Evolutionary conservation across 805 yeast genomes (phyloP), one percentile per base, ranked within the genome.

Genomic region (Brettanomyces anomalus): DNA sequence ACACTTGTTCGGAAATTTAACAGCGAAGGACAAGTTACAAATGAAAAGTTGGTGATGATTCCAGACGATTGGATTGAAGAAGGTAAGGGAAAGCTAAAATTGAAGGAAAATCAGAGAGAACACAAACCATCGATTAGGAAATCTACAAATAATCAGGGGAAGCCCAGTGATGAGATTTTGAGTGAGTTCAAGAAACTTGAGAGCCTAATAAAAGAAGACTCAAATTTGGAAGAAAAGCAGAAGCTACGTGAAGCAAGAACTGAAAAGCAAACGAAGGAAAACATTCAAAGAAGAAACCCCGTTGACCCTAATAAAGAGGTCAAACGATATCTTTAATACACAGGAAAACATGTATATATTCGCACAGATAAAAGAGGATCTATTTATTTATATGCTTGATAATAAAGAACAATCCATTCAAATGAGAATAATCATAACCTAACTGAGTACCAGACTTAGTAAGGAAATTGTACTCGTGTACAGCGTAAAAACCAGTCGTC

Each of bases 401-500:
- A 18, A 4, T 20, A 16, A 21, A 30, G 14, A 16, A 20, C 7
- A 14, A 24, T 14, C 4, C n/a, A 37, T 24, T 37, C 5, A 20
- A n/a, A n/a, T n/a, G n/a, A 14, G 32, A 14, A 10, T 28, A 28
- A 28, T 15, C 16, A 5, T 6, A 24, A 24, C n/a, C 26, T 11
- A 15, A 19, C 42, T n/a, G 37, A 15, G 18, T n/a, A 39, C 15
- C 32, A 33, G 11, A 24, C 28, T 24, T 11, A 24, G 10, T 11
- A 11, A 11, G 28, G 28, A 13, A 15, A 16, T 35, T 19, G 21
- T 6, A 59, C 54, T 13, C 53, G 43, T 2, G 61, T 55, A 37
- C 41, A 43, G 7, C 38, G 30, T 17, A 66, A 65, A 50, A 76
- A 75, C 77, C 80, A 72, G 14, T 60, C 50, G 40, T 68, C 70